Evolutionary conservation across 805 yeast species (phyloP).

Genomic region (Yarrowia phangngaensis): DNA sequence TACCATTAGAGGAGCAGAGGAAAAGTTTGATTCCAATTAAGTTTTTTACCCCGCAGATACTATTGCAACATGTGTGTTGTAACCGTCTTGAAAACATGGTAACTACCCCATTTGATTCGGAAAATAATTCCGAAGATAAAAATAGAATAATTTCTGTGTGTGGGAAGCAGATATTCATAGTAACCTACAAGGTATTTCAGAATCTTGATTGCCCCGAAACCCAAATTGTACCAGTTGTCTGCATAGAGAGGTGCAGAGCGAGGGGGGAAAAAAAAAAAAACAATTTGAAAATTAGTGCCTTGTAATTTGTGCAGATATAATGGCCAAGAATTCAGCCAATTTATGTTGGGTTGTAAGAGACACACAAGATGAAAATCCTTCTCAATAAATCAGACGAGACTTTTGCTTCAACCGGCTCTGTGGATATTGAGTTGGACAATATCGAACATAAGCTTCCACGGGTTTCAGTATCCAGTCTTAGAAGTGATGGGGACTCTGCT

Average conservation of each 20-base stretch:
- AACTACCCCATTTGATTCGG: no score
- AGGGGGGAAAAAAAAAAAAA: constrained; percentile 8
- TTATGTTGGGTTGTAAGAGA: not conserved
- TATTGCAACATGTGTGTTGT: no score
- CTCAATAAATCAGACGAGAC: constrained; percentile 21
- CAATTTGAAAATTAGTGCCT: no score
- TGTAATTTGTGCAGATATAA: no score
- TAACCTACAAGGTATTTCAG: constrained; percentile 12
- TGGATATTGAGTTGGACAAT: constrained; percentile 20
- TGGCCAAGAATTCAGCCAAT: not conserved
- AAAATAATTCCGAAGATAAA: no score
- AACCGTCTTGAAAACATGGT: no score
- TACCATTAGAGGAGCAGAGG: constrained; percentile 12
- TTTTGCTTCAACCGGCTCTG: constrained; percentile 7
- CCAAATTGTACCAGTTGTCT: constrained; percentile 14
- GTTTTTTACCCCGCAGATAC: not conserved
- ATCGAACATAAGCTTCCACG: constrained; percentile 17
- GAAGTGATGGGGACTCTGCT: not conserved
- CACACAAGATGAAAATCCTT: constrained; percentile 3
- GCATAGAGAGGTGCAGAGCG: constrained; percentile 19
- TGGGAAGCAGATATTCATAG: no score
- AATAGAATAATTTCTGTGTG: no score
- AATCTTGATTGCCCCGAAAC: constrained; percentile 21
- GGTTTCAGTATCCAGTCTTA: constrained; percentile 15
- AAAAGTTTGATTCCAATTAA: not conserved